These are phyloP conservation scores for sweet orange (Citrus sinensis) DNA, from an alignment of 345 rosid genomes.

Conservation along the genomic window DVS_A1.0 CM039163.1:51488001-51488500, in stretches of 20 bases:
- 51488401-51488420: constrained; percentile 56
- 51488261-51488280: not conserved
- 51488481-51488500: constrained; percentile 8
- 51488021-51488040: too few relatives aligned
- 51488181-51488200: constrained; percentile 18
- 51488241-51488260: not conserved
- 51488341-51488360: constrained; percentile 29
- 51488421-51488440: constrained; percentile 21
- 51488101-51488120: not conserved
- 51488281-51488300: constrained; percentile 7
- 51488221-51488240: constrained; percentile 26
- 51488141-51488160: constrained; percentile 11
- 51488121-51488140: constrained; percentile 35
- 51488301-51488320: constrained; percentile 7
- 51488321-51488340: constrained; percentile 22
- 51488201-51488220: constrained; percentile 19
- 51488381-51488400: constrained; percentile 52
- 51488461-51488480: constrained; percentile 33
- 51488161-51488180: not conserved
- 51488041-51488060: not conserved
- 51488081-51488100: not conserved
- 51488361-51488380: constrained; percentile 39
- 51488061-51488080: not conserved
- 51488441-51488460: constrained; percentile 14
- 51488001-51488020: too few relatives aligned